Evolutionary conservation across 805 yeast genomes (phyloP), one percentile per base, ranked within the genome.

Genomic region (Candida sphagnicola): DNA sequence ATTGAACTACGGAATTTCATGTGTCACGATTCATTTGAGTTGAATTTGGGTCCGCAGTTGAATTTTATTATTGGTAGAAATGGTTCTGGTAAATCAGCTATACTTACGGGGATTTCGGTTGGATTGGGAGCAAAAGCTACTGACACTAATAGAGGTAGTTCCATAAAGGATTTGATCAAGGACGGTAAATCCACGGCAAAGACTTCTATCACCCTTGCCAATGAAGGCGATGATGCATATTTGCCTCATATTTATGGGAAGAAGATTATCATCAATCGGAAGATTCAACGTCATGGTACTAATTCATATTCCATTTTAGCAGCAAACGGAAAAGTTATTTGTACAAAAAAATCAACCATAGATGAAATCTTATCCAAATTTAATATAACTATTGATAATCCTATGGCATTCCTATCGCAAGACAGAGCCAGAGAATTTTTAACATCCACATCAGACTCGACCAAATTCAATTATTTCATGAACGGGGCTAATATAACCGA

Each of bases 371-470:
- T 89, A 34, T 80, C 77, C 46, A 75, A 73, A 45, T 88, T 82
- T 54, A 80, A 83, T 32, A 81, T 91, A 31, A 81, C 86, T 4
- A 82, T 93, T 18, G 90, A 81, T 50, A 93, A 93, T 50, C 96
- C 97, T 4, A 78, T 93, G 76, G 85, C 95, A 2, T 85, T 93
- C 52, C 68, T 93, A 35, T 87, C 95, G 1, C 99, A 93, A 58
- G 97, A 93, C 49, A 85, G 82, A 43, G 98, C 99, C 2, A 77
- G 95, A 48, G 84, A 90, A 12, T 93, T 93, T 54, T 64, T 93
- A 45, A 84, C 95, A 1, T 77, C 82, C 23, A 78, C 93, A 4
- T 73, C 86, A 4, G 84, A 86, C 42, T 70, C 70, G 25, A 82
- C 76, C 34, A 86, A 89, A 59, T 93, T 80, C 57, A 70, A 72